Evolutionary conservation across 225 moss, liverwort and hornwort species (phyloP).

Genomic region (Marchantia paleacea): DNA sequence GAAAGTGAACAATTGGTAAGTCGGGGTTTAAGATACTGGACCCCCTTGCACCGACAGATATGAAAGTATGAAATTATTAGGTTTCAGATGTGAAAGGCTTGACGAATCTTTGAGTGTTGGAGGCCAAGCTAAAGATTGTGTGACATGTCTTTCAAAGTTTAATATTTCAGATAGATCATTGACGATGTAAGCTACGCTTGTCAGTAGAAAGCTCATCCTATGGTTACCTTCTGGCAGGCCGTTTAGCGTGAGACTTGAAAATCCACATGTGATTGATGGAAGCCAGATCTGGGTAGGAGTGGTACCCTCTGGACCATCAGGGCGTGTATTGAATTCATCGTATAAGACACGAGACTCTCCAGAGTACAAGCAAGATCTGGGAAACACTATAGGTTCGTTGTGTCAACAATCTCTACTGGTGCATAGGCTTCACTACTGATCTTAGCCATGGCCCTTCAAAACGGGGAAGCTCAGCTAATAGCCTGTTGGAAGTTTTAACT

Average conservation of each 20-base stretch:
- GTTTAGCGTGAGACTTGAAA: conserved; percentile 88
- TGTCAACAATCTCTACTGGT: background rate
- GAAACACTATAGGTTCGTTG: conserved; percentile 76
- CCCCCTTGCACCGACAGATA: no score
- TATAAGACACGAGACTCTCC: conserved; percentile 89
- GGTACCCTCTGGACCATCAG: conserved; percentile 82
- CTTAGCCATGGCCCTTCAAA: background rate
- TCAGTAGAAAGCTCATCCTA: background rate
- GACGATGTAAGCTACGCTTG: background rate
- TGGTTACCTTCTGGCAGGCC: conserved; percentile 51
- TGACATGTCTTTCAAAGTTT: no score
- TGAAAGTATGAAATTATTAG: no score
- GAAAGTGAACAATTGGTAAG: no score
- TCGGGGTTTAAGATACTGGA: no score
- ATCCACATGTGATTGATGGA: conserved; percentile 90
- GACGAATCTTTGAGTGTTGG: background rate
- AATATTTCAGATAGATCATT: no score
- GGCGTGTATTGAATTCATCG: conserved; percentile 79
- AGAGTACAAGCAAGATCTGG: conserved; percentile 93
- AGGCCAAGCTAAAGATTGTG: background rate
- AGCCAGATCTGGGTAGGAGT: conserved; percentile 99
- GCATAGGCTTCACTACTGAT: background rate
- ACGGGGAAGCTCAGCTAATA: background rate
- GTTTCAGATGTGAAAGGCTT: no score
- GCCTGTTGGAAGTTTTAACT: background rate